A percentile compares a stretch with the other conserved stretches of the same genome.
These are phyloP conservation scores for Alnus glutinosa DNA, from an alignment of 306 rosid genomes.

Conservation along the genomic window DNA sequence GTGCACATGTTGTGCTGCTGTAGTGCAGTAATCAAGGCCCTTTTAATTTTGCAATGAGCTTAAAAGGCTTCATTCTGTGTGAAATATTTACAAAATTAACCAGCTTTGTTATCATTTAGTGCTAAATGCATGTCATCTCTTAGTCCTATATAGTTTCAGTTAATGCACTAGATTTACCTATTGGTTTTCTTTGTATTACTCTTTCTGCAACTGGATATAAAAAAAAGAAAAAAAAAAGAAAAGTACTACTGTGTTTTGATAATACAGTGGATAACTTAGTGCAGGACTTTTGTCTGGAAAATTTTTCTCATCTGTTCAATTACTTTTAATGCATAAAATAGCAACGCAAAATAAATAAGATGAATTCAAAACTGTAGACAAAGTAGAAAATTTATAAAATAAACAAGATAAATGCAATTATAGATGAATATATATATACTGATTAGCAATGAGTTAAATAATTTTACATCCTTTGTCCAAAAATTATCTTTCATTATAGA, in stretches of 20 bases:
- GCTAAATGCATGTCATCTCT: conserved; percentile 1
- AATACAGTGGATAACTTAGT: not conserved
- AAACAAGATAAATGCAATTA: not conserved
- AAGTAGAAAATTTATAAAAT: not conserved
- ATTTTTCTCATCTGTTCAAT: not conserved
- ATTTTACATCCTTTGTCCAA: not conserved
- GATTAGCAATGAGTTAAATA: not conserved
- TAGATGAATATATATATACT: not conserved
- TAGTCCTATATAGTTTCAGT: not conserved
- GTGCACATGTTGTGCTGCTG: too few species aligned
- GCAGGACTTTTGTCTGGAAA: not conserved
- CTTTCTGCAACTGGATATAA: conserved; percentile 3
- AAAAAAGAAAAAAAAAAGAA: too few species aligned
- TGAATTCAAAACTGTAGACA: not conserved
- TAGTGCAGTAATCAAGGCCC: too few species aligned
- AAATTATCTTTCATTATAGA: not conserved
- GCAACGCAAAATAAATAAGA: not conserved
- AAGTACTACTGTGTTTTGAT: not conserved
- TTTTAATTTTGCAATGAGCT: not conserved
- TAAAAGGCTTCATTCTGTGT: not conserved
- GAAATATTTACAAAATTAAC: conserved; percentile 4
- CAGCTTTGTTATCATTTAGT: not conserved
- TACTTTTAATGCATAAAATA: not conserved
- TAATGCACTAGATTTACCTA: not conserved
- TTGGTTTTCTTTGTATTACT: not conserved